phyloP scores from a whole-genome alignment of 2,329 filamentous ascomycete genomes.

The Tolypocladium amazonense region DNA sequence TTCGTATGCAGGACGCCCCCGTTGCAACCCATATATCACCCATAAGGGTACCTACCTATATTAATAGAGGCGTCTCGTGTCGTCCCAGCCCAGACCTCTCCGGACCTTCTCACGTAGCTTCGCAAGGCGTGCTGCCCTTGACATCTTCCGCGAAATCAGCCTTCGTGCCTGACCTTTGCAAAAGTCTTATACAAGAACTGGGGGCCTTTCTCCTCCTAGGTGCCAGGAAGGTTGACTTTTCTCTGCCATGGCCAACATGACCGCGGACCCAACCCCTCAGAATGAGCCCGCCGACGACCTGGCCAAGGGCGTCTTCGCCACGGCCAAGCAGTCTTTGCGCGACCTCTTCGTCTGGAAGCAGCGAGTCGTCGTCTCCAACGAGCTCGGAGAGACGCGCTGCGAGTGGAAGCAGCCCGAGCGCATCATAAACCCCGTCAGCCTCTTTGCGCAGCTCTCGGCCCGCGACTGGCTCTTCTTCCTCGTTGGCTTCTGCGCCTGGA shows the following conservation, averaged over 20 bases:
- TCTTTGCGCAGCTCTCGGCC: slow-evolving; percentile 52
- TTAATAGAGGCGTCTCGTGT: neutral
- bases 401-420: slow-evolving; percentile 60
- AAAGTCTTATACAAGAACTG: neutral
- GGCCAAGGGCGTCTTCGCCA: slow-evolving; percentile 53
- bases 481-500: slow-evolving; percentile 67
- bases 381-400: slow-evolving; percentile 50
- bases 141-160: neutral
- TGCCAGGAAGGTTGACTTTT: neutral
- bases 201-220: neutral
- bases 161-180: neutral
- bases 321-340: slow-evolving; percentile 50
- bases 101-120: neutral
- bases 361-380: slow-evolving; percentile 55
- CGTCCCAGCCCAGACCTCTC: no score
- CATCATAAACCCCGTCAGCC: slow-evolving; percentile 58
- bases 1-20: neutral
- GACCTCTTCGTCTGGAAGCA: slow-evolving; percentile 69
- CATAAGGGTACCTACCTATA: neutral
- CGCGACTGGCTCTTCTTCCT: slow-evolving; percentile 68
- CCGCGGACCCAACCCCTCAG: neutral
- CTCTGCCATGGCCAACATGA: neutral
- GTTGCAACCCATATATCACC: neutral
- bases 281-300: slow-evolving; percentile 53
- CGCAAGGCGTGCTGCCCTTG: neutral